phyloP scores from a whole-genome alignment of 1,139 yeast genomes.

The Candida smagusa region DNA sequence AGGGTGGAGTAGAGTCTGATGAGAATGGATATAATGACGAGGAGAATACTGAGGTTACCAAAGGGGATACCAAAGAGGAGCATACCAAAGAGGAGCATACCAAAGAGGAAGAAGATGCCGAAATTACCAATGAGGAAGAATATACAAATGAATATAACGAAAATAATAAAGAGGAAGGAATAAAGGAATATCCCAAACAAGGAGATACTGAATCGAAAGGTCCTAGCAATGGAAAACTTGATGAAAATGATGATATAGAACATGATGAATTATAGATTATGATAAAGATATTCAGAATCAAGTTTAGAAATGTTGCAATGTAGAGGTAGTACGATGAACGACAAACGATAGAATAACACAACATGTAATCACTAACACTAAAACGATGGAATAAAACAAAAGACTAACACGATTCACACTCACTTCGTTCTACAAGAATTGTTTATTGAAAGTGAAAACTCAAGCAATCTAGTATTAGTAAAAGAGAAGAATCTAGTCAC shows the following conservation, averaged over 20 bases:
- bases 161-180: background rate
- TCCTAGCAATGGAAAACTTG: too few relatives aligned
- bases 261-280: constrained; percentile 2
- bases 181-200: background rate
- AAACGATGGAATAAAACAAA: too few relatives aligned
- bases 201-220: too few relatives aligned
- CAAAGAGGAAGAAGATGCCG: background rate
- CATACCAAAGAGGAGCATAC: background rate
- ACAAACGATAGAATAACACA: too few relatives aligned
- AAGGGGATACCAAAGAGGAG: background rate
- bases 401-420: too few relatives aligned
- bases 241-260: background rate
- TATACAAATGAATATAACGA: background rate
- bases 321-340: too few relatives aligned
- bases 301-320: too few relatives aligned
- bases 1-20: background rate
- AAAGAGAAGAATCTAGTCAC: too few relatives aligned
- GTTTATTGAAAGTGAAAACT: too few relatives aligned
- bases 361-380: too few relatives aligned
- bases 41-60: background rate
- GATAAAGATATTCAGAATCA: background rate
- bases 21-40: background rate
- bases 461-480: too few relatives aligned
- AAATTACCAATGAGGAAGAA: background rate
- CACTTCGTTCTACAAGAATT: too few relatives aligned